Percentiles rank a stretch among this genome's conserved stretches.
These are phyloP conservation scores for Microdochium nivale DNA, from an alignment of 2,329 filamentous ascomycete genomes.

Conservation along the genomic window DNA sequence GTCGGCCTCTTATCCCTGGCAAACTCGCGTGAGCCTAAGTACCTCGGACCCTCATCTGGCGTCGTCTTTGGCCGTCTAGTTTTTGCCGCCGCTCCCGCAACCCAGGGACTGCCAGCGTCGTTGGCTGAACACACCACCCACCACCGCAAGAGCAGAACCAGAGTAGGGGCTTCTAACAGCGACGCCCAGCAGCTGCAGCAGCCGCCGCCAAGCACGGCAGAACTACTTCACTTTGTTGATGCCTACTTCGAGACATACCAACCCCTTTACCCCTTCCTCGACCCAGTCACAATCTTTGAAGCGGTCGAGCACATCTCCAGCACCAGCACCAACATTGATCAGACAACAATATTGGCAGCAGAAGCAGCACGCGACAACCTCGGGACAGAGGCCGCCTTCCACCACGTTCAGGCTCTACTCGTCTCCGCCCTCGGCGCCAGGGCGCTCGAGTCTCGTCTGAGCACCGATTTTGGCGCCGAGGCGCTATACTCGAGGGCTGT, in stretches of 20 bases:
- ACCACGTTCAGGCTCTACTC: conserved; percentile 14
- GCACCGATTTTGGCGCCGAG: conserved; percentile 11
- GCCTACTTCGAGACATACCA: conserved; percentile 17
- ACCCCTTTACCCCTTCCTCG: conserved; percentile 16
- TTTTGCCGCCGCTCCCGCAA: conserved; percentile 11
- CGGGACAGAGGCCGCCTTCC: conserved; percentile 4
- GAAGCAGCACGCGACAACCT: too few species aligned
- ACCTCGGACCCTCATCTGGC: conserved; percentile 16
- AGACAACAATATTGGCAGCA: background rate
- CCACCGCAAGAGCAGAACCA: conserved; percentile 4
- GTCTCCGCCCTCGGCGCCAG: conserved; percentile 15
- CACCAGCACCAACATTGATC: background rate
- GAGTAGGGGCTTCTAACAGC: too few species aligned
- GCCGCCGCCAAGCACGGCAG: conserved; percentile 3
- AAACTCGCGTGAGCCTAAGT: conserved; percentile 15
- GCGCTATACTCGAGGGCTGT: conserved; percentile 15
- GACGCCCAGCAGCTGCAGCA: too few species aligned
- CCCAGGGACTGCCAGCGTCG: conserved; percentile 6
- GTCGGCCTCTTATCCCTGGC: conserved; percentile 14
- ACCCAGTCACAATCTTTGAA: conserved; percentile 13
- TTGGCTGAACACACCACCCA: background rate
- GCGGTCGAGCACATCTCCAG: conserved; percentile 12
- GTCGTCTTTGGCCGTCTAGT: conserved; percentile 15
- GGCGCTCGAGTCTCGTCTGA: conserved; percentile 11
- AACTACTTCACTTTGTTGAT: conserved; percentile 10